Conservation (phyloP, 371 early-diverging fungal genomes). For the Mucor plumbeus region DNA sequence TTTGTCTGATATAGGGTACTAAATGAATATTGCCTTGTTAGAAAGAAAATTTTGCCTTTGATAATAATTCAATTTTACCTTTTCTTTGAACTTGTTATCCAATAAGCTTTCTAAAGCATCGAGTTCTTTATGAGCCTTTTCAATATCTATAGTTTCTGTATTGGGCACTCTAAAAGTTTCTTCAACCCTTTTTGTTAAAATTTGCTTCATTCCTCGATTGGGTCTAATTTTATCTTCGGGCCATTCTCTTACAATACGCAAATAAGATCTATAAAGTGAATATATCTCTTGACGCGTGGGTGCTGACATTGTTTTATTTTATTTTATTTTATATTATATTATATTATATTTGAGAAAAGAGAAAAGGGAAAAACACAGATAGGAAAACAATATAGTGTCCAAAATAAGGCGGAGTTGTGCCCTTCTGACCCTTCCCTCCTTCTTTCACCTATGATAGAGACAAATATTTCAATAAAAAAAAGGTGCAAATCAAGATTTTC, state of each 20-base stretch:
- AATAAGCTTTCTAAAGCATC: constrained; percentile 55
- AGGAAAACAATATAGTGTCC: neutral
- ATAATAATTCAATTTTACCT: constrained; percentile 39
- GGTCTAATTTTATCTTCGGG: constrained; percentile 67
- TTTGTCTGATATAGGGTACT: constrained; percentile 66
- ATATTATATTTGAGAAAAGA: neutral
- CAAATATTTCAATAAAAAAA: no score
- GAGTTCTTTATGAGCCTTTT: constrained; percentile 49
- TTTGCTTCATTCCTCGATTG: constrained; percentile 64
- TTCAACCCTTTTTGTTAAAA: constrained; percentile 56
- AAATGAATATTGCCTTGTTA: neutral
- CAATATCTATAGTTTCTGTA: constrained; percentile 33
- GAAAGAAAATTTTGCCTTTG: neutral
- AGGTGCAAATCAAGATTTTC: no score
- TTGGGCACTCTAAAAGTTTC: constrained; percentile 51
- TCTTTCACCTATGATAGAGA: no score
- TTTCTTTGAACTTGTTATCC: constrained; percentile 59
- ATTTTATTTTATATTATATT: neutral
- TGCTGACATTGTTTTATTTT: constrained; percentile 12
- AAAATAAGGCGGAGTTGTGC: constrained; percentile 16
- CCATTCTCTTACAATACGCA: constrained; percentile 61
- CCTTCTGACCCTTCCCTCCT: no score
- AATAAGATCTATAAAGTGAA: constrained; percentile 56
- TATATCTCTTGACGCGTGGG: constrained; percentile 35
- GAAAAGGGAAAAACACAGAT: neutral